Evolutionary conservation across 2,329 filamentous ascomycete genomes (phyloP).

Genomic region (Paramyrothecium roridum): DNA sequence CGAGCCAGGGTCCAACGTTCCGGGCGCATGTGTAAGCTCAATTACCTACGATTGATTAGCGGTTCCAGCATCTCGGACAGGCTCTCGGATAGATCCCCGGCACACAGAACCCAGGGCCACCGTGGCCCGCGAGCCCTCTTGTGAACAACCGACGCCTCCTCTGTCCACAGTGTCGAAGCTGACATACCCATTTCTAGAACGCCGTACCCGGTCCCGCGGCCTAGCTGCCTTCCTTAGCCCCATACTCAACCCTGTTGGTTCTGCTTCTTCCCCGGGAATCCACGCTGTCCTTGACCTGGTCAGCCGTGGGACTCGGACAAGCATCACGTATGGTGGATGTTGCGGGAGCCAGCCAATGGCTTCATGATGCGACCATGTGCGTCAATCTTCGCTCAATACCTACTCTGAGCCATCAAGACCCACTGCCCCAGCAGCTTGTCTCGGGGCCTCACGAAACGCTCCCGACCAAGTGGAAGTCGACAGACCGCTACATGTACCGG

Average conservation of each 20-base stretch:
- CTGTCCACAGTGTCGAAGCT: not conserved
- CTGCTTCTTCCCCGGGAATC: not conserved
- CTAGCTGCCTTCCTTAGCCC: not conserved
- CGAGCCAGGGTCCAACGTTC: not conserved
- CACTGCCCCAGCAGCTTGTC: conserved; percentile 14
- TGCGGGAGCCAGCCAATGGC: not conserved
- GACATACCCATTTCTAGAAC: not conserved
- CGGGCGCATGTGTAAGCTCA: not conserved
- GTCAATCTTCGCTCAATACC: not conserved
- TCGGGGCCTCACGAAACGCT: conserved; percentile 27
- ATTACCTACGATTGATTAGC: not conserved
- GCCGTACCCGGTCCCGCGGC: not conserved
- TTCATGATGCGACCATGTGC: not conserved
- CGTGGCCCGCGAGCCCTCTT: not conserved
- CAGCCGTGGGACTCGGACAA: too few relatives aligned
- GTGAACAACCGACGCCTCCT: not conserved
- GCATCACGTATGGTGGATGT: not conserved
- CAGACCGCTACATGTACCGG: too few relatives aligned
- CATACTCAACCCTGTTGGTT: not conserved
- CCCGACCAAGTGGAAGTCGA: conserved; percentile 17
- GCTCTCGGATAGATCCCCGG: not conserved
- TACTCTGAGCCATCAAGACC: conserved; percentile 1
- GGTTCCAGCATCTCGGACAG: not conserved
- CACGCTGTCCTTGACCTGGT: not conserved
- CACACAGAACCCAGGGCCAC: not conserved